Evolutionary conservation across 768 basidiomycete species (phyloP).

Genomic region (Boletus sp.): DNA sequence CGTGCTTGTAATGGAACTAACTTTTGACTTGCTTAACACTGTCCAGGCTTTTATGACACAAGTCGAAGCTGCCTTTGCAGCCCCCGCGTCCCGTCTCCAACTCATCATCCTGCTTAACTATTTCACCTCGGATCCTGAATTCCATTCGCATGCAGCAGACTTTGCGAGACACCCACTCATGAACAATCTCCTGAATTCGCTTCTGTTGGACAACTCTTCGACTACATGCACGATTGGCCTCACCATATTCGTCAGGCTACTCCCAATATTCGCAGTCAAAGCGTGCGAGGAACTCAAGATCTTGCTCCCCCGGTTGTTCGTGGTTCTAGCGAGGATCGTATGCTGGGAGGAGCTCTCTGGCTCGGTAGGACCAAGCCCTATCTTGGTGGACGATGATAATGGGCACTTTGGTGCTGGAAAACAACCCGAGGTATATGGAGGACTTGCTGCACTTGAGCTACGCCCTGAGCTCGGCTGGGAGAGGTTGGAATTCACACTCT

Average conservation of each 20-base stretch:
- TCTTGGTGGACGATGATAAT: conserved; percentile 34
- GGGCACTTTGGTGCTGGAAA: neutral
- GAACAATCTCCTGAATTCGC: conserved; percentile 58
- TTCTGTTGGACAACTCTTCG: conserved; percentile 72
- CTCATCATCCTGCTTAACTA: conserved; percentile 62
- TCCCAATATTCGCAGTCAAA: conserved; percentile 71
- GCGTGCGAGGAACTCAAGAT: conserved; percentile 52
- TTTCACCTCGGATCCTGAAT: conserved; percentile 54
- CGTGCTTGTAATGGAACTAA: conserved; percentile 28
- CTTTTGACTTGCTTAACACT: conserved; percentile 4
- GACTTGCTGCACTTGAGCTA: conserved; percentile 40
- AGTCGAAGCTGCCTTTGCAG: conserved; percentile 58
- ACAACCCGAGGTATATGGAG: conserved; percentile 27
- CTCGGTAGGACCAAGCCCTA: conserved; percentile 29
- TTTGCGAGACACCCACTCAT: conserved; percentile 63
- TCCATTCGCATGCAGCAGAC: conserved; percentile 44
- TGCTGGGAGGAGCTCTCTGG: conserved; percentile 66
- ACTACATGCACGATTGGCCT: conserved; percentile 64
- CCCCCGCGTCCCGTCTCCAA: conserved; percentile 63
- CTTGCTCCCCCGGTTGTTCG: conserved; percentile 62
- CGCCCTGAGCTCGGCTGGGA: conserved; percentile 66
- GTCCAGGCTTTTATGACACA: conserved; percentile 67
- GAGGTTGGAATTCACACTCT: conserved; percentile 59
- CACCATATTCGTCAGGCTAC: conserved; percentile 60
- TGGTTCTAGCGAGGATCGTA: conserved; percentile 64